Conservation (phyloP, 176 grass and related monocot species). For the Raddia distichophylla region DNA sequence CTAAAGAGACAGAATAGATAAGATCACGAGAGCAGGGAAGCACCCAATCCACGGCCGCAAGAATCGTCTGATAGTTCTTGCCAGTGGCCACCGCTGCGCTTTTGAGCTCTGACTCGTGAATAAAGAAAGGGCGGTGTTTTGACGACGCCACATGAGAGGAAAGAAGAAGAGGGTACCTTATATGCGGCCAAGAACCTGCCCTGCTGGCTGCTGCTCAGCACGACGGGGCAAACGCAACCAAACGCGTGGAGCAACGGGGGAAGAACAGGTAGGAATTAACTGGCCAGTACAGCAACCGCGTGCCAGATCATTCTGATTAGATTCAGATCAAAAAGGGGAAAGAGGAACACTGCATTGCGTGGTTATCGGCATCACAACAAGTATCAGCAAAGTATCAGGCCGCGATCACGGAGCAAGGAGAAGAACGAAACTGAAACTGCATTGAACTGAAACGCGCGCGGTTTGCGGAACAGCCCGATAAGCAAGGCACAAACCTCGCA, state of each 20-base stretch:
- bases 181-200: constrained; percentile 26
- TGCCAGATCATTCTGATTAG: background rate
- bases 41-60: background rate
- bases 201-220: no score
- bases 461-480: background rate
- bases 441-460: background rate
- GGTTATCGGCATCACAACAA: background rate
- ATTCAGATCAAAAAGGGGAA: background rate
- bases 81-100: constrained; percentile 40
- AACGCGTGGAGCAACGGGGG: background rate
- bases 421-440: background rate
- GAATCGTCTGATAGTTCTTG: background rate
- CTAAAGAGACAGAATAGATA: constrained; percentile 1
- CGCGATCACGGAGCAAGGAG: background rate
- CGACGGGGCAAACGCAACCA: background rate
- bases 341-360: background rate
- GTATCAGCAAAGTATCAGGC: background rate
- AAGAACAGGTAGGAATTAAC: constrained; percentile 5
- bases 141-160: constrained; percentile 12
- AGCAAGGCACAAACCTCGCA: background rate
- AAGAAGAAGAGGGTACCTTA: background rate
- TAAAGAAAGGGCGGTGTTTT: constrained; percentile 21
- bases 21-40: constrained; percentile 3
- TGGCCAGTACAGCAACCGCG: no score
- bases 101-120: constrained; percentile 23